Conservation (phyloP, 2,329 filamentous ascomycete genomes). For the Myriosclerotinia duriaeana region DNA sequence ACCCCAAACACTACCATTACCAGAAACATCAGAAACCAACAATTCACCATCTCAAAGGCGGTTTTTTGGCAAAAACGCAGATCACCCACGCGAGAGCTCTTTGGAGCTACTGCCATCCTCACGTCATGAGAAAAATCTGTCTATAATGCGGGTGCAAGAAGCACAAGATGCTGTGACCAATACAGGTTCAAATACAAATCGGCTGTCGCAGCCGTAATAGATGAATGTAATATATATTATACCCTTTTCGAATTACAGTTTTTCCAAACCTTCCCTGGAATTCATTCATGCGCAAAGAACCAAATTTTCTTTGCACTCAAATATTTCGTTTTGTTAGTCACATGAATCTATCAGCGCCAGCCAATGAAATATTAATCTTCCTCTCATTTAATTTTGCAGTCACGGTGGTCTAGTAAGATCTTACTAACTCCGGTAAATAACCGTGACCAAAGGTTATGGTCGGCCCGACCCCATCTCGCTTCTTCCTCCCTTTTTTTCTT, state of each 20-base stretch:
- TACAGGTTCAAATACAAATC: not conserved
- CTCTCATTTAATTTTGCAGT: too few relatives aligned
- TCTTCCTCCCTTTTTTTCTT: not conserved
- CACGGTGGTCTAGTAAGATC: too few relatives aligned
- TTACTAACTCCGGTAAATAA: not conserved
- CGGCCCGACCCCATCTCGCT: not conserved
- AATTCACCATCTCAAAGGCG: not conserved
- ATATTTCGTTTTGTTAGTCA: not conserved
- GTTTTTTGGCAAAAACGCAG: not conserved
- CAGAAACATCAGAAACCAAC: not conserved
- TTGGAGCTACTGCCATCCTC: not conserved
- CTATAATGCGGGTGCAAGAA: constrained; percentile 5
- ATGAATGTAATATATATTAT: constrained; percentile 4
- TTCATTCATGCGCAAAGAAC: too few relatives aligned
- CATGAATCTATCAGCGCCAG: not conserved
- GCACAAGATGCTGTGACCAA: not conserved
- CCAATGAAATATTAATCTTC: not conserved
- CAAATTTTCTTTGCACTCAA: not conserved
- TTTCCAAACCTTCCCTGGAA: not conserved
- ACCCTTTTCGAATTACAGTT: not conserved
- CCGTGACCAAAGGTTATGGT: not conserved
- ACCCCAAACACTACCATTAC: not conserved
- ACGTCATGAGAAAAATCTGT: not conserved
- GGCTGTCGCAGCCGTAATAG: not conserved
- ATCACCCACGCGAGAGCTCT: not conserved